A percentile compares a stretch with the other conserved stretches of the same genome.
phyloP scores from a whole-genome alignment of 345 rosid genomes.

The Eucalyptus cladocalyx region DNA sequence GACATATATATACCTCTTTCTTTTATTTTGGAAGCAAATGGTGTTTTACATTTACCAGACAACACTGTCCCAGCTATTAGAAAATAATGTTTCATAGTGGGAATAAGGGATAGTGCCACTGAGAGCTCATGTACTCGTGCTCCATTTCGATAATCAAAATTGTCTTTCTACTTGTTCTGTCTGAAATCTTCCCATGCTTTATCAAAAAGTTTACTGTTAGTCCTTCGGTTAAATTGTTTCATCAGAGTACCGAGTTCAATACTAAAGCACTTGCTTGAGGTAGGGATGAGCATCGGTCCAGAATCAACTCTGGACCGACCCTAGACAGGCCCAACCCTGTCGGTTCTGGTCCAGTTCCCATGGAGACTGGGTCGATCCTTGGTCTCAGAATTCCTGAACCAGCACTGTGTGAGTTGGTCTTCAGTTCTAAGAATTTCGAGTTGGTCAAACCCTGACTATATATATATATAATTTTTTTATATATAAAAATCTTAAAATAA shows the following conservation, averaged over 20 bases:
- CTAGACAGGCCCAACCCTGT: too few relatives aligned
- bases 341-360: fast-evolving
- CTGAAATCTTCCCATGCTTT: background rate
- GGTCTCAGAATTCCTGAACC: too few relatives aligned
- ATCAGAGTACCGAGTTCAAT: background rate
- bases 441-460: fast-evolving
- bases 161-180: background rate
- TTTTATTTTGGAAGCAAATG: background rate
- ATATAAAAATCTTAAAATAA: too few relatives aligned
- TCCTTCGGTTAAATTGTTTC: background rate
- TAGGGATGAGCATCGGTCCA: too few relatives aligned
- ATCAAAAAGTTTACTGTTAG: background rate
- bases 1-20: background rate
- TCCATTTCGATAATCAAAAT: background rate
- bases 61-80: background rate
- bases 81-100: background rate
- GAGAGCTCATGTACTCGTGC: background rate
- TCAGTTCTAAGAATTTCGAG: fast-evolving
- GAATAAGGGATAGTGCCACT: background rate
- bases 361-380: too few relatives aligned
- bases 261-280: background rate
- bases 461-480: too few relatives aligned
- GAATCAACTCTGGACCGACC: too few relatives aligned
- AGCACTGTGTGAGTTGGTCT: too few relatives aligned
- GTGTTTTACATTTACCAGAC: background rate